Conservation (phyloP, 2,329 filamentous ascomycete species). For the Aspergillus sp. region DNA sequence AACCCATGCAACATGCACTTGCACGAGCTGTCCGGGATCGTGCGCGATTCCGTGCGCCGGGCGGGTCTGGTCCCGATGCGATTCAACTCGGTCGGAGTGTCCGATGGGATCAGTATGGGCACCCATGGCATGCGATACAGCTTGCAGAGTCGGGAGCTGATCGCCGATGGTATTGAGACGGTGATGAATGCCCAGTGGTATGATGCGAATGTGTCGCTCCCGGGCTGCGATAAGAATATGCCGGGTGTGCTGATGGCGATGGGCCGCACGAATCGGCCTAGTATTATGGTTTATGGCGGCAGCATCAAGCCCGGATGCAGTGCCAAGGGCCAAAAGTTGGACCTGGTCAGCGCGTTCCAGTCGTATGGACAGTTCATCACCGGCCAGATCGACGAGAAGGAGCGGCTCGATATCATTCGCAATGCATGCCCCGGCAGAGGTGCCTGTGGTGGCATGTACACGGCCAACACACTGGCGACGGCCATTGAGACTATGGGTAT, state of each 20-base stretch:
- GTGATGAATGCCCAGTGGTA: constrained; percentile 98
- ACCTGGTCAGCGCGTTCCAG: constrained; percentile 94
- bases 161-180: constrained; percentile 95
- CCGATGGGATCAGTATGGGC: too few relatives aligned
- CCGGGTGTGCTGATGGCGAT: constrained; percentile 84
- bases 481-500: too few relatives aligned
- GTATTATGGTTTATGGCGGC: too few relatives aligned
- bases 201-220: constrained; percentile 89
- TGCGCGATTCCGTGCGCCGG: too few relatives aligned
- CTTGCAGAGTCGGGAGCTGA: constrained; percentile 87
- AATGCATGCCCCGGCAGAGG: too few relatives aligned
- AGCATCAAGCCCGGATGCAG: too few relatives aligned
- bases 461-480: too few relatives aligned
- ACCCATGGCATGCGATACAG: constrained; percentile 61
- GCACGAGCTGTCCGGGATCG: too few relatives aligned
- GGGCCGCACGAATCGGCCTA: constrained; percentile 78
- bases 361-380: constrained; percentile 84
- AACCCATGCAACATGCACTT: constrained; percentile 99
- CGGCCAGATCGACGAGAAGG: constrained; percentile 10
- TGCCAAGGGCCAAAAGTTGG: too few relatives aligned
- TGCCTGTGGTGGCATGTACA: too few relatives aligned
- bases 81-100: too few relatives aligned
- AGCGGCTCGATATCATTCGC: constrained; percentile 16
- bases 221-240: constrained; percentile 99
- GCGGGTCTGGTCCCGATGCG: too few relatives aligned